These are phyloP conservation scores for Populus ilicifolia DNA, from an alignment of 345 rosid genomes.

Conservation along the genomic window DNA sequence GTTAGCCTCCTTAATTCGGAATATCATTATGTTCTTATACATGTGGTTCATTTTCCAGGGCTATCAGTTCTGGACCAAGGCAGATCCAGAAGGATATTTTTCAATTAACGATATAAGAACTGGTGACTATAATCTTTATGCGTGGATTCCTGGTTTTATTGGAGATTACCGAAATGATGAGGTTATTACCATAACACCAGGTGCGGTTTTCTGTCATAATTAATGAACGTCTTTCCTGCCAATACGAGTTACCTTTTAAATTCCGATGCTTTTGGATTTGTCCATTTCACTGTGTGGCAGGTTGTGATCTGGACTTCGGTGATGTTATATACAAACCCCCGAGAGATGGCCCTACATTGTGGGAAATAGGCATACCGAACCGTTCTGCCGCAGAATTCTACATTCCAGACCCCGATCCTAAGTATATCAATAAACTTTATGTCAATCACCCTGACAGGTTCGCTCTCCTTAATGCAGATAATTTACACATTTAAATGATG, in stretches of 20 bases:
- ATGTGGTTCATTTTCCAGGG: conserved; percentile 29
- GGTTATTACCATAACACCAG: conserved; percentile 45
- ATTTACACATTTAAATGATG: no score
- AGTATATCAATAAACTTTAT: conserved; percentile 52
- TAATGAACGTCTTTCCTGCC: not conserved
- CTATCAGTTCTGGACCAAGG: conserved; percentile 80
- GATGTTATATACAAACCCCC: conserved; percentile 68
- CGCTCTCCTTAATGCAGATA: not conserved
- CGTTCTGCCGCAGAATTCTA: conserved; percentile 75
- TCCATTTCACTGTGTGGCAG: conserved; percentile 27
- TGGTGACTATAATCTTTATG: conserved; percentile 64
- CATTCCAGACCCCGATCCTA: conserved; percentile 76
- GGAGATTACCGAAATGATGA: conserved; percentile 63
- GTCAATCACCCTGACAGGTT: conserved; percentile 69
- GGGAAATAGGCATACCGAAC: conserved; percentile 94
- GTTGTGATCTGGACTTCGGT: conserved; percentile 50
- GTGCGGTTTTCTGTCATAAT: conserved; percentile 17
- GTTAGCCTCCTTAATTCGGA: no score
- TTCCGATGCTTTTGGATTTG: not conserved
- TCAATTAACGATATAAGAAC: conserved; percentile 39
- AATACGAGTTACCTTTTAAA: not conserved
- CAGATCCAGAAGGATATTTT: conserved; percentile 60
- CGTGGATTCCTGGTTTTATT: conserved; percentile 78
- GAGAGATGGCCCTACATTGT: conserved; percentile 78
- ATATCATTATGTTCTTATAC: no score